Evolutionary conservation across 163 green algal species (phyloP).

Genomic region (Coccomyxa subellipsoidea): DNA sequence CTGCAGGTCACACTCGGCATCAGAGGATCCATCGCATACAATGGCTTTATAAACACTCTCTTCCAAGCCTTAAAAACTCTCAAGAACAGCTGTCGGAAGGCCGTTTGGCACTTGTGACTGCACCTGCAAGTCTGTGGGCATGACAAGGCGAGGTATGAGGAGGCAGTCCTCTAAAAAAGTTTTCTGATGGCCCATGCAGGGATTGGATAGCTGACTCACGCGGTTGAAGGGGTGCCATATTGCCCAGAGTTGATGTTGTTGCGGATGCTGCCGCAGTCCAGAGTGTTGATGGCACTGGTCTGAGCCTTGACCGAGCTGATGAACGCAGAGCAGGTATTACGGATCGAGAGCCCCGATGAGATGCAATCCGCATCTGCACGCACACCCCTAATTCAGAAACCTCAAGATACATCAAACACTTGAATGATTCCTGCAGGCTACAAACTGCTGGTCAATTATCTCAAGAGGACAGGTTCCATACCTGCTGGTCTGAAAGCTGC

Average conservation of each 20-base stretch:
- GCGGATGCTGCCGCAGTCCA: not conserved
- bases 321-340: not conserved
- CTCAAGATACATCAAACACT: too few relatives aligned
- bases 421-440: too few relatives aligned
- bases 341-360: not conserved
- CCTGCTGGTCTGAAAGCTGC: not conserved
- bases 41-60: too few relatives aligned
- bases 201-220: not conserved
- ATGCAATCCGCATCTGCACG: not conserved
- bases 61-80: too few relatives aligned
- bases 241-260: not conserved
- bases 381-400: too few relatives aligned
- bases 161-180: too few relatives aligned
- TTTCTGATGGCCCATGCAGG: too few relatives aligned
- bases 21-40: slow-evolving; percentile 17
- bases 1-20: not conserved
- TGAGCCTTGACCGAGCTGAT: not conserved
- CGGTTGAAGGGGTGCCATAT: not conserved
- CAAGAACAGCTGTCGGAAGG: too few relatives aligned
- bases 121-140: too few relatives aligned
- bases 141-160: too few relatives aligned
- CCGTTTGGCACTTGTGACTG: too few relatives aligned
- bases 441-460: not conserved
- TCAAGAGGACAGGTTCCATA: not conserved
- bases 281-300: not conserved